A percentile compares a stretch with the other conserved stretches of the same genome.
phyloP scores from a whole-genome alignment of 2,329 filamentous ascomycete genomes.

The Epichloe gansuensis region DNA sequence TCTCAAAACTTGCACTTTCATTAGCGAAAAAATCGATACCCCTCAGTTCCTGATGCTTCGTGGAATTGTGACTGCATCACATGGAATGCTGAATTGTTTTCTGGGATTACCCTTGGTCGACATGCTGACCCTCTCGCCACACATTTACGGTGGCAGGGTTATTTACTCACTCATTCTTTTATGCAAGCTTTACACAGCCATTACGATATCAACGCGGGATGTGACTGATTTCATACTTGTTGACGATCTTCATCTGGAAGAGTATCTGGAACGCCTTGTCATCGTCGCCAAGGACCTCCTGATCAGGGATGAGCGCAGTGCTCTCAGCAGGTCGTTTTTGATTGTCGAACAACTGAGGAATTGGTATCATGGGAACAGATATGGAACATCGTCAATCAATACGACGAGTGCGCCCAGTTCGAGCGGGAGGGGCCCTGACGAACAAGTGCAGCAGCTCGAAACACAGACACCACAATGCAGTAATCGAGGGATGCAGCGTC shows the following conservation, averaged over 20 bases:
- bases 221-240: background rate
- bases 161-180: constrained; percentile 3
- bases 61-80: constrained; percentile 1
- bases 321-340: background rate
- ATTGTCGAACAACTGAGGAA: constrained; percentile 3
- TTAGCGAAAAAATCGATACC: background rate
- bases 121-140: constrained; percentile 1
- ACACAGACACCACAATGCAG: background rate
- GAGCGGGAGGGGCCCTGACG: background rate
- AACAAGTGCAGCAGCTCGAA: background rate
- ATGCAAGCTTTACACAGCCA: constrained; percentile 2
- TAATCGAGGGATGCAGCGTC: background rate
- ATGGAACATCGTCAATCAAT: background rate
- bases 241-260: background rate
- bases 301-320: background rate
- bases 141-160: constrained; percentile 4
- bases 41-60: constrained; percentile 1
- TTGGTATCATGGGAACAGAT: constrained; percentile 1
- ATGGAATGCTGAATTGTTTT: constrained; percentile 2
- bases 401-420: background rate
- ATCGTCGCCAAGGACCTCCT: constrained; percentile 1
- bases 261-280: constrained; percentile 2
- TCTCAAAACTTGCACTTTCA: constrained; percentile 1
- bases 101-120: background rate
- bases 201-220: background rate